Evolutionary conservation across 176 grass and related monocot species (phyloP).

Genomic region (Tuctoria greenei): DNA sequence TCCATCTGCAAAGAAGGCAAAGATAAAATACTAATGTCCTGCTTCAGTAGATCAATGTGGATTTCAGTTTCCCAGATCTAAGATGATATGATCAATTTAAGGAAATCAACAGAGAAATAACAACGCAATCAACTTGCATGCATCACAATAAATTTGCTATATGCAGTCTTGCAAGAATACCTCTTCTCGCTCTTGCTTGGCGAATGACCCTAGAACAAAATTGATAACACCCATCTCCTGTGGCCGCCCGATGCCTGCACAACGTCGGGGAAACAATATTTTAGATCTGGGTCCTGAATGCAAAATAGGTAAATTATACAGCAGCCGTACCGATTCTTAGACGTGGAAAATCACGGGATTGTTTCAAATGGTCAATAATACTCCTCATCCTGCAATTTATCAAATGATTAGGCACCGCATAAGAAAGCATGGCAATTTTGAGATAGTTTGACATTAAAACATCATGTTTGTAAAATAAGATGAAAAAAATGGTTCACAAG

Average conservation of each 20-base stretch:
- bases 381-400: conserved; percentile 63
- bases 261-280: neutral
- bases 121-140: neutral
- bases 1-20: conserved; percentile 50
- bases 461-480: too few relatives aligned
- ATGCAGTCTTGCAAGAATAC: conserved; percentile 33
- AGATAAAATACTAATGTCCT: neutral
- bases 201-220: conserved; percentile 67
- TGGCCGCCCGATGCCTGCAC: conserved; percentile 66
- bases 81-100: neutral
- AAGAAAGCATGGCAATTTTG: neutral
- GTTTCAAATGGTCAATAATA: conserved; percentile 69
- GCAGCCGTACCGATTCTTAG: conserved; percentile 57
- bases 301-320: neutral
- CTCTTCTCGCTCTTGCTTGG: conserved; percentile 68
- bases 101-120: neutral
- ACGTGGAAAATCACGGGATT: conserved; percentile 57
- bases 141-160: neutral
- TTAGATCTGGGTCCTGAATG: neutral
- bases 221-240: conserved; percentile 55
- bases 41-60: neutral
- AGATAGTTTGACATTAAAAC: neutral
- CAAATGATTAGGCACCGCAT: neutral
- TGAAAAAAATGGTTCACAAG: neutral
- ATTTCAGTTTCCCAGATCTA: neutral